Evolutionary conservation across 768 basidiomycete species (phyloP).

Genomic region (Mrakia blollopis): DNA sequence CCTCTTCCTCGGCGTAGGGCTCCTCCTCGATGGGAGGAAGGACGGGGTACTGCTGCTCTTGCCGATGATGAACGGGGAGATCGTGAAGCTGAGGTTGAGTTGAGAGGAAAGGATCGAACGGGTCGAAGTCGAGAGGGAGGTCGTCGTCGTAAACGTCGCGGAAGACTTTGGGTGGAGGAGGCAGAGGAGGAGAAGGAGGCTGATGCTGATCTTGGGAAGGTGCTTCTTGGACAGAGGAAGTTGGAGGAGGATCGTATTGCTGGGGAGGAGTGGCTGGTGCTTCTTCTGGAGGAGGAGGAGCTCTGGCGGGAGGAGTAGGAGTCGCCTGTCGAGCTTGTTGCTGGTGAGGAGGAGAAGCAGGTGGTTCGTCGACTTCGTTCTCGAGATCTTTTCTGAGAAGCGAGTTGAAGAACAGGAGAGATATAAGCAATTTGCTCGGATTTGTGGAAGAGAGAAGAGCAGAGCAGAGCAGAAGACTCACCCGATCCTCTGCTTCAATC

Average conservation of each 20-base stretch:
- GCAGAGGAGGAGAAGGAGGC: neutral
- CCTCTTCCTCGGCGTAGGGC: neutral
- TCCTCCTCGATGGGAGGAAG: neutral
- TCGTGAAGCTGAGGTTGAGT: neutral
- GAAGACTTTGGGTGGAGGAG: neutral
- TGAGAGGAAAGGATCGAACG: neutral
- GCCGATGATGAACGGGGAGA: neutral
- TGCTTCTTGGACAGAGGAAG: neutral
- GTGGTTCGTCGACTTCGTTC: neutral
- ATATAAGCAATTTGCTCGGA: too few relatives aligned
- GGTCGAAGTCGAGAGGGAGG: neutral
- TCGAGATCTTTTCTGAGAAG: neutral
- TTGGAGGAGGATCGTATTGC: neutral
- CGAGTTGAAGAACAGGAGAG: neutral
- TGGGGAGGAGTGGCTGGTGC: neutral
- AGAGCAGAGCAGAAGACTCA: neutral
- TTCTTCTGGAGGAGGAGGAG: neutral
- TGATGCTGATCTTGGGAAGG: neutral
- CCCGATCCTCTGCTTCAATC: constrained; percentile 17
- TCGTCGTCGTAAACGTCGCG: neutral
- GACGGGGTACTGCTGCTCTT: neutral
- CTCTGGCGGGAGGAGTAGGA: too few relatives aligned
- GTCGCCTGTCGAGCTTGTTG: neutral
- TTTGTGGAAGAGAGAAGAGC: neutral
- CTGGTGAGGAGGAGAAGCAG: neutral